Evolutionary conservation across 257 asterid species (phyloP).

Genomic region (Solanum ossicruentum): DNA sequence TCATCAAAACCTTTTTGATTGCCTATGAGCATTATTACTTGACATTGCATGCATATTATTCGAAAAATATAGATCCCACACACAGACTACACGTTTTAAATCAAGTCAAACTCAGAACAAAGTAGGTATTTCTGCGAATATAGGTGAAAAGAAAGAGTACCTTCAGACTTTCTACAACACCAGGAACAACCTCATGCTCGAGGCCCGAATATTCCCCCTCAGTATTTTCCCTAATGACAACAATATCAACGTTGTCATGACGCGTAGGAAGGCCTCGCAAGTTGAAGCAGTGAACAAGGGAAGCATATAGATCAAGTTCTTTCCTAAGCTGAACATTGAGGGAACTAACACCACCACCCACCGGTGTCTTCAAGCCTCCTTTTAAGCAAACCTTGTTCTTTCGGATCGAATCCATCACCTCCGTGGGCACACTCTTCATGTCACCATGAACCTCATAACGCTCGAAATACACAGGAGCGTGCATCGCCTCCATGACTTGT

Average conservation of each 20-base stretch:
- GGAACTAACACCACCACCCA: conserved; percentile 95
- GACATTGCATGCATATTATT: neutral
- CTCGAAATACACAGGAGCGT: conserved; percentile 90
- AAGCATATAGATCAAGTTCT: conserved; percentile 93
- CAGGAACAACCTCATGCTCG: conserved; percentile 99
- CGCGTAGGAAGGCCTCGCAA: conserved; percentile 74
- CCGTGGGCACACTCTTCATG: conserved; percentile 59
- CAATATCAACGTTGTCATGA: conserved; percentile 75
- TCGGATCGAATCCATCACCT: conserved; percentile 65
- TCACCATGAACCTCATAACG: conserved; percentile 75
- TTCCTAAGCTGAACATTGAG: conserved; percentile 71
- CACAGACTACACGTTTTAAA: neutral
- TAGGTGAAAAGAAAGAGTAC: neutral
- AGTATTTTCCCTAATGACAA: conserved; percentile 89
- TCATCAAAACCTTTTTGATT: neutral
- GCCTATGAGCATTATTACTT: neutral
- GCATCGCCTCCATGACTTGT: conserved; percentile 96
- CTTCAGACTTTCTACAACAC: conserved; percentile 97
- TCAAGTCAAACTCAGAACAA: neutral
- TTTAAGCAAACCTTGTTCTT: conserved; percentile 88
- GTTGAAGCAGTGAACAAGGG: conserved; percentile 86
- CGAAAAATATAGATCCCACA: neutral
- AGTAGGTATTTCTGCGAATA: neutral
- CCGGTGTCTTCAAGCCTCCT: conserved; percentile 85
- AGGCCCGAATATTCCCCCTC: conserved; percentile 97